Conservation (phyloP, 768 basidiomycete genomes). For the Termitomyces sp. region DNA sequence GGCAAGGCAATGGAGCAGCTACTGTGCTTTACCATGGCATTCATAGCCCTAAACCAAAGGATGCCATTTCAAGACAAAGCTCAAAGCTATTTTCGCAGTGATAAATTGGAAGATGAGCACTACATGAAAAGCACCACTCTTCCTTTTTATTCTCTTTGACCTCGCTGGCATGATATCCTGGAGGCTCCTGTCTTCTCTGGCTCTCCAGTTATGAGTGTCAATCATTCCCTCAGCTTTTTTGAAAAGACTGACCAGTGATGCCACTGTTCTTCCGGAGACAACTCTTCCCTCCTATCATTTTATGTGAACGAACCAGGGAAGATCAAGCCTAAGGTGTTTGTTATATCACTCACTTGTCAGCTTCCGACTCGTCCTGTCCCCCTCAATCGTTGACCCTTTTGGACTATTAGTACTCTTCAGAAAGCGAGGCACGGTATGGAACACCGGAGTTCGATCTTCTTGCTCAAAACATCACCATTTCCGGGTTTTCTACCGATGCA, state of each 20-base stretch:
- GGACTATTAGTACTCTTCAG: constrained; percentile 4
- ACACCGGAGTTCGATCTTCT: constrained; percentile 8
- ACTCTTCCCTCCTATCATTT: not conserved
- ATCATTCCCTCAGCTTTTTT: not conserved
- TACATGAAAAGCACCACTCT: not conserved
- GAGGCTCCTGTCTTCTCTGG: not conserved
- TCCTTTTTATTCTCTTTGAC: not conserved
- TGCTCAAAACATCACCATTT: constrained; percentile 7
- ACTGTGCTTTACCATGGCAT: not conserved
- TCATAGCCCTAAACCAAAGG: not conserved
- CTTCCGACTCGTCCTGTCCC: not conserved
- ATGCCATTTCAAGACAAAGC: not conserved
- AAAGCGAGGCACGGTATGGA: constrained; percentile 6
- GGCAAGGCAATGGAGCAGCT: not conserved
- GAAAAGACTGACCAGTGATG: not conserved
- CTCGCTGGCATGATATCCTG: not conserved
- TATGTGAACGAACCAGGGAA: not conserved
- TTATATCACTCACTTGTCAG: constrained; percentile 12
- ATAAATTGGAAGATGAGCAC: constrained; percentile 1
- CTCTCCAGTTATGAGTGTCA: not conserved
- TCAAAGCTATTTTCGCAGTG: not conserved
- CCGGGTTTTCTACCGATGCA: constrained; percentile 3
- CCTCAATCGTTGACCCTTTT: not conserved
- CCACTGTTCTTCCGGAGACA: not conserved
- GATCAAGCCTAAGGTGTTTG: constrained; percentile 9